Evolutionary conservation across 2,329 filamentous ascomycete genomes (phyloP), one percentile per base, ranked within the genome.

Genomic region (Ramularia endophylla): DNA sequence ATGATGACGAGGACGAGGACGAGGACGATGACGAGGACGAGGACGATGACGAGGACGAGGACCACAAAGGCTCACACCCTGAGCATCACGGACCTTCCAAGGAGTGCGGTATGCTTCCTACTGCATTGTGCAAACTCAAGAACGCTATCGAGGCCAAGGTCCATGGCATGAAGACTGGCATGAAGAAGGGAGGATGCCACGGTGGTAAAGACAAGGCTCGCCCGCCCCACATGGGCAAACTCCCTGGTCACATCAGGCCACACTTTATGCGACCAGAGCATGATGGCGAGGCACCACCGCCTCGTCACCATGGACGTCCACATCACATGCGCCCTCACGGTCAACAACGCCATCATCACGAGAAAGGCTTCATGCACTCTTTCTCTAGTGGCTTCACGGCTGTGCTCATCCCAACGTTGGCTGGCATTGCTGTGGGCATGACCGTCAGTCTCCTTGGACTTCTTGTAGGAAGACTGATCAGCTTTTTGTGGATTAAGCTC

Each of bases 371-470:
- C 65, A 61, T 66, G 39, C 65, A 69, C 46, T 46, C 49, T 16
- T 58, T 62, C 42, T 69, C 71, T 55, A 75, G 75, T 53, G 69
- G 83, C 36, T 69, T 75, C 48, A 68, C 78, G 27, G 77, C 81
- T 47, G 73, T 87, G 32, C 61, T 87, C 35, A 68, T 87, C 28
- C 83, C 84, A 2, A 70, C 86, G 39, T 65, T 83, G 38, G 72
- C 86, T 49, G 84, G 84, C 44, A 72, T 87, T 49, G 72, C 78
- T 17, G 80, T 81, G 32, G 84, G 83, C 56, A 73, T 86, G 40
- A 71, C 73, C 20, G 78, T 82, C 48, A 83, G 81, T 62, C 61
- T 85, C 29, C 59, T 86, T 34, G 81, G 80, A 40, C 82, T 87
- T 74, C 65, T 80, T 43, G 61, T 83, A 29, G 81, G 81, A 47